These are phyloP conservation scores for Rhizopogon vulgaris DNA, from an alignment of 768 basidiomycete species.

Conservation along the genomic window DNA sequence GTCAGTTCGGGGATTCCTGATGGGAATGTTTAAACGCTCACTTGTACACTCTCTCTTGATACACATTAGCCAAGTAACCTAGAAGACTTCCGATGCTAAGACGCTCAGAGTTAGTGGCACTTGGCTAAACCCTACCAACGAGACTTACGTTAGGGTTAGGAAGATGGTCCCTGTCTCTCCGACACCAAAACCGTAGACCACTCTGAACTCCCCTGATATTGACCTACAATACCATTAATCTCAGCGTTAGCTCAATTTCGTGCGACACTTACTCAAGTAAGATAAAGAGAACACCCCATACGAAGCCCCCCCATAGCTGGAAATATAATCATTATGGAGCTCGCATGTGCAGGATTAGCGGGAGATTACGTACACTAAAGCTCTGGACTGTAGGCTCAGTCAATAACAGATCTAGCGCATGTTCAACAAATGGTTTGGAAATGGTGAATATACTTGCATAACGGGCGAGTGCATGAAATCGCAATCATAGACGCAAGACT, in stretches of 20 bases:
- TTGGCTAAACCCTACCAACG: not conserved
- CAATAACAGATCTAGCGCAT: conserved; percentile 13
- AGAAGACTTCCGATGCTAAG: conserved; percentile 48
- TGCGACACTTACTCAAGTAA: conserved; percentile 44
- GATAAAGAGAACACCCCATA: conserved; percentile 70
- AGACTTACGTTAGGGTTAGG: conserved; percentile 45
- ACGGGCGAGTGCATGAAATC: conserved; percentile 32
- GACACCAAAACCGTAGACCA: conserved; percentile 52
- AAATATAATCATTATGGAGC: conserved; percentile 39
- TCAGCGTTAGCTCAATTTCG: not conserved
- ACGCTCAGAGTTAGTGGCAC: not conserved
- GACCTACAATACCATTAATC: conserved; percentile 32
- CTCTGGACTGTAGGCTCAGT: conserved; percentile 66
- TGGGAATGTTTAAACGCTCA: conserved; percentile 15
- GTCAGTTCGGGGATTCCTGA: too few species aligned
- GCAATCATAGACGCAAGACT: conserved; percentile 53
- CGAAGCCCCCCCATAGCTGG: too few species aligned
- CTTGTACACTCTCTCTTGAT: conserved; percentile 47
- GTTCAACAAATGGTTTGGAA: not conserved
- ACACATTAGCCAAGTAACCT: conserved; percentile 39
- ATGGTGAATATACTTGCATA: conserved; percentile 35
- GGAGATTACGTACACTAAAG: conserved; percentile 49
- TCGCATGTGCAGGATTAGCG: conserved; percentile 15
- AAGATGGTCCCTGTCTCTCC: conserved; percentile 58
- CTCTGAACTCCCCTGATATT: conserved; percentile 47